Percentiles rank a stretch among this genome's conserved stretches.
Evolutionary conservation across 805 yeast species (phyloP).

Genomic region (Debaryomyces maramus): DNA sequence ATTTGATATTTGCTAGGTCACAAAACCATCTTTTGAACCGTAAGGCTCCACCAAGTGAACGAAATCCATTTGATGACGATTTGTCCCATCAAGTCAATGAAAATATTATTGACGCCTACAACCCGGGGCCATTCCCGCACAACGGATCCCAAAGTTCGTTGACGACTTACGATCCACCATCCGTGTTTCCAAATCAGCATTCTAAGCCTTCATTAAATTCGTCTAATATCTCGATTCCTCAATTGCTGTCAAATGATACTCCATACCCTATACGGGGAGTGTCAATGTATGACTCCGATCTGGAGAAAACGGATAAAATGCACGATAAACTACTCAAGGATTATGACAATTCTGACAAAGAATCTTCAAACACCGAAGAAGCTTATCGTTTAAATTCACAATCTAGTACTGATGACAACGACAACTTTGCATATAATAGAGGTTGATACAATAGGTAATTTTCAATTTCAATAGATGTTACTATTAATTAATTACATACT

Average conservation of each 20-base stretch:
- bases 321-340: no score
- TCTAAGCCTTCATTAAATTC: not conserved
- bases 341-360: not conserved
- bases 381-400: not conserved
- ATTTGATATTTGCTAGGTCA: slow-evolving; percentile 3
- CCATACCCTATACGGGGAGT: slow-evolving; percentile 37
- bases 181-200: not conserved
- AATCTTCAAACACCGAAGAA: not conserved
- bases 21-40: not conserved
- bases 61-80: not conserved
- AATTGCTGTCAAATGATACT: slow-evolving; percentile 2
- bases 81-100: not conserved
- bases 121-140: not conserved
- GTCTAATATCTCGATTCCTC: not conserved
- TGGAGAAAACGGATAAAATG: not conserved
- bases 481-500: not conserved
- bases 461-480: not conserved
- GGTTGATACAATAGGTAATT: no score
- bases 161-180: not conserved
- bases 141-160: not conserved
- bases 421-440: not conserved
- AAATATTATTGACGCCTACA: not conserved
- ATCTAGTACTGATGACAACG: not conserved
- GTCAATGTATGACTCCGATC: slow-evolving; percentile 18
- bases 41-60: not conserved